Evolutionary conservation across 768 basidiomycete species (phyloP), one percentile per base, ranked within the genome.

Genomic region (Termitomyces sp.): DNA sequence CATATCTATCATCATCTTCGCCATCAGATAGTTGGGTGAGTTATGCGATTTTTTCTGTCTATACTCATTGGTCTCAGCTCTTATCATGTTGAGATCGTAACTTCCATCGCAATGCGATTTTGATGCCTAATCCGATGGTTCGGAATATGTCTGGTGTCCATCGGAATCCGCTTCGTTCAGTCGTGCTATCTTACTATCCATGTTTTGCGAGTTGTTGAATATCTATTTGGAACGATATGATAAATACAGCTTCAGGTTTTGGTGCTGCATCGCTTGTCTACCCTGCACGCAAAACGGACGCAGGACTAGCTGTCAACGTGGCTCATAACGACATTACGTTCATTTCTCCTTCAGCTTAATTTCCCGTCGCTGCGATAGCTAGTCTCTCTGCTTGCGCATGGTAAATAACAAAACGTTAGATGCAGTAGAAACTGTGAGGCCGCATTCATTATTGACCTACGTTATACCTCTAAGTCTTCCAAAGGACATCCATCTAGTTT

Each of bases 1-100:
- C 13, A 9, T 18, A 29, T 65, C 64, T 3, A 49, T 65, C 12
- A 36, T 44, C 27, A 26, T 51, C 22, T 42, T 63, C 26, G 46
- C 56, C 20, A 18, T 51, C 14, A 56, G 56, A 13, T 63, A 58
- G 64, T 50, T 65, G 9, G 59, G 59, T 63, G 22, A 47, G 41
- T 32, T 20, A 1, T 42, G n/a, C 41, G 9, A 32, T 12, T 32
- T 32, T 4, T 48, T 20, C 9, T 16, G 31, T 24, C 31, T 27
- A 24, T 46, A 14, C 42, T 31, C 2, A n/a, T 53, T 13, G 24
- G 32, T 44, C 31, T n/a, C 29, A 62, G 58, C 36, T 29, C 36
- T 59, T 3, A 55, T 60, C n/a, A 39, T 60, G 52, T 7, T 59
- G 3, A 53, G 41, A 12, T 55, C 56, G 12, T 59, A 60, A 50